Conservation (phyloP, 805 yeast species). For the Myxozyma udenii region DNA sequence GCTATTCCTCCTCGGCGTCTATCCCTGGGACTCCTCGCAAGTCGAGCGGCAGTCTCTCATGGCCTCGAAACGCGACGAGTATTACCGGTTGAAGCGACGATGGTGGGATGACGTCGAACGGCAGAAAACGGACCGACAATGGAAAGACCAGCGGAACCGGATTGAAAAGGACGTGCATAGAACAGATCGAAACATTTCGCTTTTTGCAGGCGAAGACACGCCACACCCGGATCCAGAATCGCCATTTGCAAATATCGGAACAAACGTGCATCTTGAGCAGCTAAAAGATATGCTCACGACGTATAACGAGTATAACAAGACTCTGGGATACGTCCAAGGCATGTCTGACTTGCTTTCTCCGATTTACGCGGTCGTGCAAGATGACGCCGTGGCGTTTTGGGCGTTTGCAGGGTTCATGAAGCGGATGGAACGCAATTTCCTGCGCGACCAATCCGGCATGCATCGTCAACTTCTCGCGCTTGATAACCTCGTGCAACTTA, state of each 20-base stretch:
- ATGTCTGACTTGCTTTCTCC: slow-evolving; percentile 94
- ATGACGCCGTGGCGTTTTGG: slow-evolving; percentile 84
- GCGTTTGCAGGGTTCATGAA: slow-evolving; percentile 85
- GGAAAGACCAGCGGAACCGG: slow-evolving; percentile 85
- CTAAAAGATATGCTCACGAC: slow-evolving; percentile 79
- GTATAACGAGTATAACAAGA: slow-evolving; percentile 76
- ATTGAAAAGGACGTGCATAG: slow-evolving; percentile 92
- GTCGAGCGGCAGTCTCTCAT: slow-evolving; percentile 63
- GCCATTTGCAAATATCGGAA: slow-evolving; percentile 58
- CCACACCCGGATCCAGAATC: slow-evolving; percentile 45
- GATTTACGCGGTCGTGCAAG: slow-evolving; percentile 57
- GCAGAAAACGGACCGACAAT: slow-evolving; percentile 59
- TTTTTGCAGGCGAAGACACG: slow-evolving; percentile 53
- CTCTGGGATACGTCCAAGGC: slow-evolving; percentile 95
- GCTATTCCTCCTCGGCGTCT: slow-evolving; percentile 78
- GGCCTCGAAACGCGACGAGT: slow-evolving; percentile 56
- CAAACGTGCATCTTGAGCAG: slow-evolving; percentile 72
- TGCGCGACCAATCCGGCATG: slow-evolving; percentile 91
- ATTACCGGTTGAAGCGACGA: slow-evolving; percentile 57
- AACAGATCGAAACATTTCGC: slow-evolving; percentile 74
- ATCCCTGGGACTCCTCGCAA: slow-evolving; percentile 79
- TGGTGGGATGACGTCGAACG: slow-evolving; percentile 66
- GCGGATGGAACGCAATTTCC: slow-evolving; percentile 89
- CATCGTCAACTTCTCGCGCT: slow-evolving; percentile 79
- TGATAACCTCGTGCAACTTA: slow-evolving; percentile 80